These are phyloP conservation scores for Fusarium euwallaceae DNA, from an alignment of 2,329 filamentous ascomycete genomes.

Conservation along the genomic window DNA sequence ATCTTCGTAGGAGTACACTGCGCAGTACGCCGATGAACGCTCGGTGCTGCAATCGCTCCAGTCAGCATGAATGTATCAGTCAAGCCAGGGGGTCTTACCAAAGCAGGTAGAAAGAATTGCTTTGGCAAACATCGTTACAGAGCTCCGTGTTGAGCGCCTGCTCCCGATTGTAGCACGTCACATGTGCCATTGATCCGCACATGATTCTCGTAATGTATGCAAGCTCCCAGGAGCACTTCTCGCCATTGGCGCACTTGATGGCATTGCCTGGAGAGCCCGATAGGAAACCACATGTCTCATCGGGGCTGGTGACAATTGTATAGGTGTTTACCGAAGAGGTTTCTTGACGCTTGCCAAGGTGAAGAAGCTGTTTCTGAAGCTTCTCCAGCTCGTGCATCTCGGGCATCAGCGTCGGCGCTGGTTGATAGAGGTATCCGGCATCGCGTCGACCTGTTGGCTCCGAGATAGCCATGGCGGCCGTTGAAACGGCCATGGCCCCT, in stretches of 20 bases:
- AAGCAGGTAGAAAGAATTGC: constrained; percentile 29
- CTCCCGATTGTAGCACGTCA: constrained; percentile 1
- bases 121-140: constrained; percentile 34
- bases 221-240: constrained; percentile 23
- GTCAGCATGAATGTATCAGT: background rate
- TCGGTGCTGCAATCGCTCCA: constrained; percentile 13
- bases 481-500: background rate
- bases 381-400: constrained; percentile 6
- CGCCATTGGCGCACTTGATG: constrained; percentile 26
- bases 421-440: constrained; percentile 14
- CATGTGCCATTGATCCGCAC: constrained; percentile 7
- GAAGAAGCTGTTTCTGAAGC: constrained; percentile 9
- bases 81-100: background rate
- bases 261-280: constrained; percentile 32
- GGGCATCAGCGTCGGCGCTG: constrained; percentile 16
- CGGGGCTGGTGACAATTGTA: constrained; percentile 19
- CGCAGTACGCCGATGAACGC: constrained; percentile 22
- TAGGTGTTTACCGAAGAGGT: constrained; percentile 2
- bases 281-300: constrained; percentile 30
- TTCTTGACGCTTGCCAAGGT: constrained; percentile 15
- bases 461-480: constrained; percentile 16
- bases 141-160: constrained; percentile 1
- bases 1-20: constrained; percentile 22
- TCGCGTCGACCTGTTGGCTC: constrained; percentile 18
- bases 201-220: background rate